phyloP scores from a whole-genome alignment of 2,329 filamentous ascomycete genomes.

The Tricladium varicosporioides region DNA sequence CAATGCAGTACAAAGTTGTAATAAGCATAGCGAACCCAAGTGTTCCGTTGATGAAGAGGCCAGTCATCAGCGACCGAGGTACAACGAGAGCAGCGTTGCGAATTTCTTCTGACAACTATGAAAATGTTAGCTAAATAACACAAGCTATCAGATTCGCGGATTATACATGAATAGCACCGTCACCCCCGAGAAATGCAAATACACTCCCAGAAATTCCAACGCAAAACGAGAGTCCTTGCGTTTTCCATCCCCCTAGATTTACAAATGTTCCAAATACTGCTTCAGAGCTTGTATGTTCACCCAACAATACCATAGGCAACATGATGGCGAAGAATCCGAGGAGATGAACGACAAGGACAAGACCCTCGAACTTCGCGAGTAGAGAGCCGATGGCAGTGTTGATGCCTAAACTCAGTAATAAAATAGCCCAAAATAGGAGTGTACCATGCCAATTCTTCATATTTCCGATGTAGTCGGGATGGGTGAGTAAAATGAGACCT shows the following conservation, averaged over 20 bases:
- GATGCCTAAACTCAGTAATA: slow-evolving; percentile 39
- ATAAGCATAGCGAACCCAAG: slow-evolving; percentile 41
- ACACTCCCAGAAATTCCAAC: slow-evolving; percentile 36
- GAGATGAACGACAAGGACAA: slow-evolving; percentile 44
- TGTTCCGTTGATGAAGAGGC: slow-evolving; percentile 44
- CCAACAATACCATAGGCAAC: slow-evolving; percentile 35
- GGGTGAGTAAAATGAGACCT: slow-evolving; percentile 37
- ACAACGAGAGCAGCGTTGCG: slow-evolving; percentile 44
- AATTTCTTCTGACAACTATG: slow-evolving; percentile 46
- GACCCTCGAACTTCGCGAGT: slow-evolving; percentile 41
- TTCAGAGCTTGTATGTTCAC: slow-evolving; percentile 13
- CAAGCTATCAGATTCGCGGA: not conserved
- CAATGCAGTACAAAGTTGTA: slow-evolving; percentile 34
- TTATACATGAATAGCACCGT: slow-evolving; percentile 28
- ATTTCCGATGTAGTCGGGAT: too few species aligned
- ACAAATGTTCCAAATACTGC: slow-evolving; percentile 32
- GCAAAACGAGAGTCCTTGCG: slow-evolving; percentile 34
- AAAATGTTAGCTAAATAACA: not conserved
- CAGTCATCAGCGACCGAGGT: slow-evolving; percentile 45
- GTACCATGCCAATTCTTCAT: slow-evolving; percentile 47
- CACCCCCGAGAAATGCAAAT: slow-evolving; percentile 5
- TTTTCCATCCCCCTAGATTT: slow-evolving; percentile 33
- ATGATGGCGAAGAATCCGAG: slow-evolving; percentile 44
- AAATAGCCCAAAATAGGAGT: slow-evolving; percentile 40
- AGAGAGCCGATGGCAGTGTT: slow-evolving; percentile 40